Percentiles rank a stretch among this genome's conserved stretches.
phyloP scores from a whole-genome alignment of 2,329 filamentous ascomycete genomes.

The Colletotrichum caudatum region DNA sequence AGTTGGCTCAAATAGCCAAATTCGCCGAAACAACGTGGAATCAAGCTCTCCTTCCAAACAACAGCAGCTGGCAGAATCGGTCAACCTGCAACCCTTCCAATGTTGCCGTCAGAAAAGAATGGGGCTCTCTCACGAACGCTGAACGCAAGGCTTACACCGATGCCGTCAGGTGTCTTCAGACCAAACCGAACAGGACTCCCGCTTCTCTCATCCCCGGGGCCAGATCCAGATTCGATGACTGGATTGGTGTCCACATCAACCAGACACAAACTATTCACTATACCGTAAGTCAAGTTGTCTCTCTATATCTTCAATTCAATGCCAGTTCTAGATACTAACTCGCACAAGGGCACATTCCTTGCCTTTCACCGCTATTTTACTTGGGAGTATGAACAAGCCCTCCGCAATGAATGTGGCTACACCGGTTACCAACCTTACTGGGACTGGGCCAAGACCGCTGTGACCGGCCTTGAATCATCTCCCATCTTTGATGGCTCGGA shows the following conservation, averaged over 20 bases:
- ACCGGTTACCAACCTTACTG: constrained; percentile 59
- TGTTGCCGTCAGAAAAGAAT: neutral
- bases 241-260: constrained; percentile 61
- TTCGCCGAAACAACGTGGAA: neutral
- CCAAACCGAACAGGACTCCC: constrained; percentile 52
- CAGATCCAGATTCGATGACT: constrained; percentile 62
- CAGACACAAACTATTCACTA: constrained; percentile 59
- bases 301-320: neutral
- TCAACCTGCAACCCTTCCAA: neutral
- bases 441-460: constrained; percentile 58
- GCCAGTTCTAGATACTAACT: neutral
- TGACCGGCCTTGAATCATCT: constrained; percentile 52
- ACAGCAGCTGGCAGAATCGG: neutral
- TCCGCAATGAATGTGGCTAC: constrained; percentile 52
- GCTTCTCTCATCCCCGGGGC: constrained; percentile 55
- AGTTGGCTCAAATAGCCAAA: neutral
- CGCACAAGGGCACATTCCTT: constrained; percentile 44
- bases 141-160: constrained; percentile 52
- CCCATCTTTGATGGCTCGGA: constrained; percentile 62
- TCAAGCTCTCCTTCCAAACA: neutral
- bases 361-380: constrained; percentile 50
- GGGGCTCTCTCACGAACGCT: neutral
- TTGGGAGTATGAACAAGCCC: constrained; percentile 49
- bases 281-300: constrained; percentile 41
- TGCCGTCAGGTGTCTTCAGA: constrained; percentile 59